Conservation (phyloP, 306 rosid species). For the Pyrus communis region DNA sequence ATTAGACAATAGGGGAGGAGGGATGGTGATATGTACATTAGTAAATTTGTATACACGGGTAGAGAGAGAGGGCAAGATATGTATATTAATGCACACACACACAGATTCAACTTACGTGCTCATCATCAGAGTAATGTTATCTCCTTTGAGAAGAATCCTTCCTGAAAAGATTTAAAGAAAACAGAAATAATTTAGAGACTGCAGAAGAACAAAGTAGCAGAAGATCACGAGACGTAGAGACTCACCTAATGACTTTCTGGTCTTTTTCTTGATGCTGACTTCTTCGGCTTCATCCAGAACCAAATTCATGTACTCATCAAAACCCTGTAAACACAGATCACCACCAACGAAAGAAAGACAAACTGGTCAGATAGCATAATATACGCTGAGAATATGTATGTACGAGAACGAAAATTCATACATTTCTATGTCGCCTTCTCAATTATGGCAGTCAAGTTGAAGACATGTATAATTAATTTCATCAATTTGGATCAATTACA, state of each 20-base stretch:
- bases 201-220: not conserved
- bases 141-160: conserved; percentile 86
- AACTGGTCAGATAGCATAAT: not conserved
- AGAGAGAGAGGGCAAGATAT: not conserved
- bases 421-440: not conserved
- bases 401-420: not conserved
- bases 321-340: conserved; percentile 34
- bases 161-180: conserved; percentile 28
- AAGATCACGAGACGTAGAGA: not conserved
- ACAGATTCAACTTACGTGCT: conserved; percentile 45
- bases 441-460: not conserved
- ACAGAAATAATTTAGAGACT: conserved; percentile 13
- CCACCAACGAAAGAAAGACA: not conserved
- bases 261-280: conserved; percentile 70
- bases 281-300: conserved; percentile 67
- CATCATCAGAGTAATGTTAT: conserved; percentile 88
- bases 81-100: too few relatives aligned
- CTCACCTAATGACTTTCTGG: conserved; percentile 60
- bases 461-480: not conserved
- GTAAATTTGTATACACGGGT: too few relatives aligned
- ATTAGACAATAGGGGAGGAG: not conserved
- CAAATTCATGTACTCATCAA: conserved; percentile 69
- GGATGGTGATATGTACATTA: not conserved
- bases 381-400: not conserved
- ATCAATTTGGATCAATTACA: not conserved